Base-by-base conservation (phyloP, 805 yeast species). In the Brettanomyces naardenensis region DNA sequence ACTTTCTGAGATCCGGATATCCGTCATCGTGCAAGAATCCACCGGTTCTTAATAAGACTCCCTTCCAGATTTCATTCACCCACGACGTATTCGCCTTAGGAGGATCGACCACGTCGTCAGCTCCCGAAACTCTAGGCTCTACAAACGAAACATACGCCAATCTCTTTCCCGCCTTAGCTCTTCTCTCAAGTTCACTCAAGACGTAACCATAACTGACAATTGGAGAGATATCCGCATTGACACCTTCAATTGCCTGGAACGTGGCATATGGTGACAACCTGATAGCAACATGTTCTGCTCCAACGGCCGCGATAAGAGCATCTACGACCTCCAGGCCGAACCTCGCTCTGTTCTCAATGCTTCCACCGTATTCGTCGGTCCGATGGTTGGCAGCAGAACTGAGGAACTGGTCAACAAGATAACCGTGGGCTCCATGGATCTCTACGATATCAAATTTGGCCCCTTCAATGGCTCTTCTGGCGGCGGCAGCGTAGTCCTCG, bases 261-360 rank as follows among this genome's bases (percentile, higher is more conserved):
- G 44, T 37, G 43, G 70, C 63, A 53, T 54, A 64, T 13, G 78
- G 77, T 14, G 76, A 66, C 18, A 72, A 48, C 44, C 83, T 61
- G 36, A 75, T 47, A 31, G 69, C 77, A 31, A 67, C 56, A 36
- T 58, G 66, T 3, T 64, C 64, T 15, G 71, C 65, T 34, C 85
- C 86, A 43, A 78, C 55, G 3, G 71, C 75, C 4, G 56, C 69
- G 20, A 61, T 59, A 27, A 75, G 47, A 3, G 71, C 69, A 45
- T 75, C 78, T 18, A 78, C 59, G 20, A 76, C 65, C 44, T 72
- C 75, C 26, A 69, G 46, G 3, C 57, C 44, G 31, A 68, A 57
- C 37, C 62, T 59, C 14, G 64, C 58, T 38, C 70, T 54, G 43
- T 65, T 69, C 45, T 68, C 71, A 39, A 62, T 60, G 3, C 64